These are phyloP conservation scores for Chytridium lagenaria DNA, from an alignment of 371 early-diverging fungal genomes.

Conservation along the genomic window DNA sequence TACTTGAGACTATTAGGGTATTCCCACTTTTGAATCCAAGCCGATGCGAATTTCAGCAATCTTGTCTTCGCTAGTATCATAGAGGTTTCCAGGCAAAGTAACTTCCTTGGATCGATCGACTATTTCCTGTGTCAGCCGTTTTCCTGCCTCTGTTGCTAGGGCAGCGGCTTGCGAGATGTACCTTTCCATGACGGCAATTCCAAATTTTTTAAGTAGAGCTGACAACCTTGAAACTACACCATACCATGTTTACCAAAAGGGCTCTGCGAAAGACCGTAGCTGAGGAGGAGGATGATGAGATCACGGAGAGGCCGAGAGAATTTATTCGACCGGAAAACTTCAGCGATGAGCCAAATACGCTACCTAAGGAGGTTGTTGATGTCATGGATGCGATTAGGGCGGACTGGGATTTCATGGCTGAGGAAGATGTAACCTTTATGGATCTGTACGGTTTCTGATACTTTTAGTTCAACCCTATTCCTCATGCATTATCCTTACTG, in stretches of 20 bases:
- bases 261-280: no score
- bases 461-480: conserved; percentile 86
- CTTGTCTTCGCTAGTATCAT: conserved; percentile 86
- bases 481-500: conserved; percentile 83
- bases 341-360: conserved; percentile 36
- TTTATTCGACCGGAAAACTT: not conserved
- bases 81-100: conserved; percentile 77
- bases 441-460: not conserved
- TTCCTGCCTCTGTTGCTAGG: conserved; percentile 82
- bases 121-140: conserved; percentile 82
- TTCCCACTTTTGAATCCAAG: conserved; percentile 71
- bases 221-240: no score
- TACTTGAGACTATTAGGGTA: not conserved
- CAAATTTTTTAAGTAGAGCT: no score
- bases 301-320: not conserved
- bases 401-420: conserved; percentile 72
- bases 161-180: conserved; percentile 63
- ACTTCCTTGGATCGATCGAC: conserved; percentile 88
- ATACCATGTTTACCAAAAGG: no score
- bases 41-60: conserved; percentile 76
- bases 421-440: conserved; percentile 9
- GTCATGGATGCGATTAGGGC: conserved; percentile 59
- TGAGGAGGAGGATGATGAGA: not conserved
- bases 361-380: conserved; percentile 48
- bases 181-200: conserved; percentile 29